A percentile compares a stretch with the other conserved stretches of the same genome.
Conservation (phyloP, 805 yeast species). For the Kodamaea nitidulidarum region DNA sequence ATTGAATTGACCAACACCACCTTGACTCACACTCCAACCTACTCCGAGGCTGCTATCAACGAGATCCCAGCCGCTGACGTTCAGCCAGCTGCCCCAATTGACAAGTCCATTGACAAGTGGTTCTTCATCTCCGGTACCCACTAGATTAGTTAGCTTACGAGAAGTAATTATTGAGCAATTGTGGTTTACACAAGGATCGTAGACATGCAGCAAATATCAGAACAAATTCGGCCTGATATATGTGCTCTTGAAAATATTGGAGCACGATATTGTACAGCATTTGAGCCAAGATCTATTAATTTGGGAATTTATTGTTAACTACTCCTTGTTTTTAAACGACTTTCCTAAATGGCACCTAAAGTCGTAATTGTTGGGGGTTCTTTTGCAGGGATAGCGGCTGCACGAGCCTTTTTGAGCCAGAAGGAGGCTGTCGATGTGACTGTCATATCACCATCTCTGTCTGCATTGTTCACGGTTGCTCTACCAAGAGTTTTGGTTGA, state of each 20-base stretch:
- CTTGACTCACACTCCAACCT: conserved; percentile 52
- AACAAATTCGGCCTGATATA: no score
- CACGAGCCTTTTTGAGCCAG: conserved; percentile 16
- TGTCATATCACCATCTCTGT: conserved; percentile 22
- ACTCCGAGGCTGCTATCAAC: conserved; percentile 39
- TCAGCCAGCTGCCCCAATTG: conserved; percentile 87
- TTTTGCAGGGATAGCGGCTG: conserved; percentile 29
- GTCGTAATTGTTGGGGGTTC: conserved; percentile 37
- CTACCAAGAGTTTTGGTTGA: conserved; percentile 33
- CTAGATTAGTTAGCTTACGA: conserved; percentile 24
- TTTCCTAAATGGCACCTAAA: background rate
- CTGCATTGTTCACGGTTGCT: conserved; percentile 23
- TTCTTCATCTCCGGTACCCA: conserved; percentile 88
- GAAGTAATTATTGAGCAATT: background rate
- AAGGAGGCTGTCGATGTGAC: conserved; percentile 17
- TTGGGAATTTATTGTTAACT: no score
- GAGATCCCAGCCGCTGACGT: conserved; percentile 69
- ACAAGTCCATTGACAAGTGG: conserved; percentile 96
- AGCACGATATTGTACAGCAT: no score
- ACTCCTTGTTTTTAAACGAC: background rate
- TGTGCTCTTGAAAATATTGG: no score
- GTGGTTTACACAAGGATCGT: no score
- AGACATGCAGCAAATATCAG: no score
- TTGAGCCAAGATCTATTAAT: no score
- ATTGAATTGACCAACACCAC: conserved; percentile 77